Percentiles rank a stretch among this genome's conserved stretches.
Conservation (phyloP, 2,329 filamentous ascomycete genomes). For the Trichoderma harzianum region DNA sequence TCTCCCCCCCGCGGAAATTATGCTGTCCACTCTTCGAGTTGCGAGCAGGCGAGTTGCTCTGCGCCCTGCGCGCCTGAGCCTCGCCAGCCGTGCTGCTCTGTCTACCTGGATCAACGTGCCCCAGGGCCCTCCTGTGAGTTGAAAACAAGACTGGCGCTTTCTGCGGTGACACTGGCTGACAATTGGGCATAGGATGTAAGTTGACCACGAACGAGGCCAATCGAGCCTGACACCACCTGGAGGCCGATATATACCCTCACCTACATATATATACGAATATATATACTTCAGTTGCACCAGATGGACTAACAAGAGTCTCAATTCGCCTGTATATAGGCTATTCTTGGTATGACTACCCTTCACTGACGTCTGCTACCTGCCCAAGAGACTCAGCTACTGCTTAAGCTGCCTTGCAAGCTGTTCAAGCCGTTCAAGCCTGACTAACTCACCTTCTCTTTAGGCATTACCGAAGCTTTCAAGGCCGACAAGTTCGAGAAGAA, state of each 20-base stretch:
- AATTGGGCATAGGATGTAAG: conserved; percentile 37
- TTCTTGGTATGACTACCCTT: conserved; percentile 59
- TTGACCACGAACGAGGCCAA: conserved; percentile 13
- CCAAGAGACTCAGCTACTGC: background rate
- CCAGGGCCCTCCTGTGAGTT: conserved; percentile 87
- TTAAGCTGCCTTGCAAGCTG: background rate
- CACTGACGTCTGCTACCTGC: background rate
- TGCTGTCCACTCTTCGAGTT: conserved; percentile 56
- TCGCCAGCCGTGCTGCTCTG: conserved; percentile 49
- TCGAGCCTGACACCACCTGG: no score
- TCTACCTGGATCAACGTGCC: conserved; percentile 90
- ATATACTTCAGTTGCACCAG: background rate
- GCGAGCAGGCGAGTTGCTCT: conserved; percentile 48
- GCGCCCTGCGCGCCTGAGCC: conserved; percentile 39
- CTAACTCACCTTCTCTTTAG: conserved; percentile 39
- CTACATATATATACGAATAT: background rate
- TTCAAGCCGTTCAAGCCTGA: conserved; percentile 3
- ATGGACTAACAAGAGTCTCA: background rate
- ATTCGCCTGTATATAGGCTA: conserved; percentile 52
- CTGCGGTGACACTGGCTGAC: conserved; percentile 17
- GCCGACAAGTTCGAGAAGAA: conserved; percentile 89
- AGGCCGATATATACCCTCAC: background rate
- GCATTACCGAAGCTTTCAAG: conserved; percentile 98
- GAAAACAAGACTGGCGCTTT: background rate
- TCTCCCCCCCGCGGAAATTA: conserved; percentile 27